Base-by-base conservation (phyloP, 2,329 filamentous ascomycete genomes). In the Scedosporium aurantiacum region DNA sequence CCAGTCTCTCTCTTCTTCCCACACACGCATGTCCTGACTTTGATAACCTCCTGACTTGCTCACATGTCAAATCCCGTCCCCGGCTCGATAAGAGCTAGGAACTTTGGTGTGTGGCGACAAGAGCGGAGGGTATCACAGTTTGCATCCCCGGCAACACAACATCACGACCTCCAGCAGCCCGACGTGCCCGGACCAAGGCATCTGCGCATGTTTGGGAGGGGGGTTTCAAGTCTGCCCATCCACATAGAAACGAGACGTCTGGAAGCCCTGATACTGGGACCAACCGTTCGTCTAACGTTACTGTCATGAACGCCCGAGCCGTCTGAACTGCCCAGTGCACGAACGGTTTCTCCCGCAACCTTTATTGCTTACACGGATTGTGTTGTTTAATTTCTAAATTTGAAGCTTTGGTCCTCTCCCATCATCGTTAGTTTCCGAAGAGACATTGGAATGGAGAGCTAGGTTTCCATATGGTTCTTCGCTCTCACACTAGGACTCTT, bases 221-320 rank as follows among this genome's bases (percentile, higher is more conserved):
- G n/a, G 23, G 50, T 54, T 54, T 54, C 50, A 54, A 28, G 50
- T 27, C 23, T 16, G 50, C 50, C 4, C 1, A 16, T n/a, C 43
- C 18, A 47, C 43, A 21, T 10, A 18, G 18, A 3, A 28, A 6
- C 25, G 21, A 16, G 5, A 37, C 40, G 54, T 8, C 7, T 40
- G 54, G 16, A 12, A 55, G 12, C 21, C 3, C 54, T 18, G 14
- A 18, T 14, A 45, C 18, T 23, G 25, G 23, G 14, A 5, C 32
- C 37, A 50, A 28, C 52, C 40, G n/a, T 21, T 60, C 14, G 58
- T 43, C 47, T 32, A 40, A 55, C 47, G 58, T 60, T 40, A 55
- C 54, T n/a, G 18, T 2, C 14, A 16, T 37, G 54, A 27, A 10
- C 28, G 10, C 32, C 8, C 12, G 6, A n/a, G 14, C 16, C 54